A percentile compares a stretch with the other conserved stretches of the same genome.
Evolutionary conservation across 331 rosid genomes (phyloP).

Genomic region (Quercus lobata): DNA sequence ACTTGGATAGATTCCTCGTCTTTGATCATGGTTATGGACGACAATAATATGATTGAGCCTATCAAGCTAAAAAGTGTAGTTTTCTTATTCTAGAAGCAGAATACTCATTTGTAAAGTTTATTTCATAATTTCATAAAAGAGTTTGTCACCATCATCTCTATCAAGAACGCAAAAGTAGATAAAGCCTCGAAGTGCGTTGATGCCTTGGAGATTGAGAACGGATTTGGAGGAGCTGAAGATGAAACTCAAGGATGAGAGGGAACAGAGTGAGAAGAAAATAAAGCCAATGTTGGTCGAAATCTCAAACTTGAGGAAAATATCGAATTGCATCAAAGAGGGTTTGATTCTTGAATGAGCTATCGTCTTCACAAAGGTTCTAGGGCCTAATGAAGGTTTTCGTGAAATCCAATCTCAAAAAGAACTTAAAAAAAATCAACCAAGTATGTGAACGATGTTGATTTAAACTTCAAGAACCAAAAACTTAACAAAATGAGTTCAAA

Average conservation of each 20-base stretch:
- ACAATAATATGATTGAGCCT: too few relatives aligned
- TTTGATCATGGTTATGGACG: too few relatives aligned
- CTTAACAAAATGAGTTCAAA: slow-evolving; percentile 46
- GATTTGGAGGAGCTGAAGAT: slow-evolving; percentile 39
- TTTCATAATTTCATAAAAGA: slow-evolving; percentile 30
- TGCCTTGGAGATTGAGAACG: slow-evolving; percentile 38
- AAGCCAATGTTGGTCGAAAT: slow-evolving; percentile 60
- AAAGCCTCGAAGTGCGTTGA: slow-evolving; percentile 30
- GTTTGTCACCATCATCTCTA: slow-evolving; percentile 58
- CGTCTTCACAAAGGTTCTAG: slow-evolving; percentile 70
- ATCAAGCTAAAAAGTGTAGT: too few relatives aligned
- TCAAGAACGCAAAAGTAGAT: slow-evolving; percentile 49
- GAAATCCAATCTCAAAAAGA: slow-evolving; percentile 51
- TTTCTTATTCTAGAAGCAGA: too few relatives aligned
- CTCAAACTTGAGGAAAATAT: slow-evolving; percentile 53
- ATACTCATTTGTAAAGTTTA: too few relatives aligned
- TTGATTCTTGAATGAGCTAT: slow-evolving; percentile 36
- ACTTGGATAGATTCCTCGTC: too few relatives aligned
- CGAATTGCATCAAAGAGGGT: slow-evolving; percentile 26
- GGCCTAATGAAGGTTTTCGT: slow-evolving; percentile 48
- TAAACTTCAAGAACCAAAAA: slow-evolving; percentile 35
- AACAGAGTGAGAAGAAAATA: slow-evolving; percentile 29
- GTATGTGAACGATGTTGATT: slow-evolving; percentile 10
- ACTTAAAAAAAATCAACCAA: slow-evolving; percentile 44
- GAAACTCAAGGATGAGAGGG: slow-evolving; percentile 40